Conservation (phyloP, 495 filamentous ascomycete genomes). For the Penicillium goetzii region DNA sequence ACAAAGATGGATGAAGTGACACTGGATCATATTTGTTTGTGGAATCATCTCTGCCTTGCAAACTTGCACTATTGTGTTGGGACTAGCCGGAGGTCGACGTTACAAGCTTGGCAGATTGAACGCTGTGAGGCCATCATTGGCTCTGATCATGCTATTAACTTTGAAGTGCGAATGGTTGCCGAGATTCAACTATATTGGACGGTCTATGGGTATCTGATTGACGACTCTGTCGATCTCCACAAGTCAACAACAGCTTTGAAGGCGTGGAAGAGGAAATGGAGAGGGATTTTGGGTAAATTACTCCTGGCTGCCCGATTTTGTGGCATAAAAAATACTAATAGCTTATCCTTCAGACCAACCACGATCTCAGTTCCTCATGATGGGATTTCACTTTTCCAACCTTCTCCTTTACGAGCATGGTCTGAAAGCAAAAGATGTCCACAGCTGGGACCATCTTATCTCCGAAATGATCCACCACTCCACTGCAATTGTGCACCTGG, state of each 20-base stretch:
- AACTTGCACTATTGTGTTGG: conserved; percentile 54
- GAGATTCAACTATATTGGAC: conserved; percentile 51
- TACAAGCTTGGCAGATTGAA: conserved; percentile 44
- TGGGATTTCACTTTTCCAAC: conserved; percentile 54
- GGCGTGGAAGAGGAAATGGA: conserved; percentile 47
- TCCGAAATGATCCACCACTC: conserved; percentile 50
- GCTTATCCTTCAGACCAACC: conserved; percentile 40
- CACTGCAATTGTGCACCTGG: conserved; percentile 45
- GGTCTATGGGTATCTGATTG: conserved; percentile 40
- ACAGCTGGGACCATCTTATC: conserved; percentile 41
- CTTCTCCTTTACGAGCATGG: conserved; percentile 47
- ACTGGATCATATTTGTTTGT: conserved; percentile 42
- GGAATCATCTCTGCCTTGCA: conserved; percentile 52
- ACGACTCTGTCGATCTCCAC: conserved; percentile 35
- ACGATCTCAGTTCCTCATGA: conserved; percentile 51
- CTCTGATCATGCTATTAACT: conserved; percentile 47
- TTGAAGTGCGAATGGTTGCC: conserved; percentile 51
- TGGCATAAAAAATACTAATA: not conserved
- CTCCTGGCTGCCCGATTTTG: not conserved
- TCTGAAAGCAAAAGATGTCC: conserved; percentile 41
- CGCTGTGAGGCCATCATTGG: conserved; percentile 39
- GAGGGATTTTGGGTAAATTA: conserved; percentile 42
- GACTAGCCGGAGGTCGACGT: conserved; percentile 43
- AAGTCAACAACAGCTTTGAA: conserved; percentile 40
- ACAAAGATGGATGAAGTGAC: conserved; percentile 16